These are phyloP conservation scores for Dactylonectria macrodidyma DNA, from an alignment of 2,329 filamentous ascomycete genomes.

Conservation along the genomic window DNA sequence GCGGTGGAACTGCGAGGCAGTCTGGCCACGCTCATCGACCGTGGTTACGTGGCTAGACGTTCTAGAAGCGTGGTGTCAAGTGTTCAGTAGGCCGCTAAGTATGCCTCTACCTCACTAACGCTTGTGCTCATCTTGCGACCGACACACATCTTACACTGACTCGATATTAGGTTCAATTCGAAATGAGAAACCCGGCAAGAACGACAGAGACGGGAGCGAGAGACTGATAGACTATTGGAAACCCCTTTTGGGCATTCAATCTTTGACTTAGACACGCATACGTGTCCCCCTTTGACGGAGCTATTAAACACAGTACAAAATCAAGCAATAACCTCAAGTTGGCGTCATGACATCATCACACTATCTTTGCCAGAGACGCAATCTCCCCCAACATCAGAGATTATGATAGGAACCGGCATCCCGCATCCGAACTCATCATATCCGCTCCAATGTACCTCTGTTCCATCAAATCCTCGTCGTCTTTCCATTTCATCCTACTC, in stretches of 20 bases:
- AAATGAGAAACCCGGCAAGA: background rate
- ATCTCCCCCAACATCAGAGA: background rate
- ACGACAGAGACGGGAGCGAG: too few species aligned
- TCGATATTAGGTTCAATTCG: background rate
- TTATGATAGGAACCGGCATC: background rate
- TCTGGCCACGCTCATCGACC: background rate
- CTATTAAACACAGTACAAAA: background rate
- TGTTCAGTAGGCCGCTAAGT: background rate
- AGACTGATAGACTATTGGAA: background rate
- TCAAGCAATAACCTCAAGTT: background rate
- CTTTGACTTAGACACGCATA: background rate
- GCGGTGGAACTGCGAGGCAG: background rate
- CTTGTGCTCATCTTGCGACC: background rate
- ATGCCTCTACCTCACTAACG: background rate
- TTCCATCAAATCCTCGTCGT: background rate
- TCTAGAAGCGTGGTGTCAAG: background rate
- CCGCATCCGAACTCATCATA: background rate
- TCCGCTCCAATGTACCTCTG: too few species aligned
- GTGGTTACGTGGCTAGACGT: background rate
- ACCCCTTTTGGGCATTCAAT: background rate
- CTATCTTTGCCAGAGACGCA: background rate
- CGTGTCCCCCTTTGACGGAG: background rate
- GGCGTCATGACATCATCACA: background rate
- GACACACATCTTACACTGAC: background rate
- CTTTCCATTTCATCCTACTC: slow-evolving; percentile 2